Percentiles rank a stretch among this genome's conserved stretches.
phyloP scores from a whole-genome alignment of 1,284 basidiomycete genomes.

The Paramarasmius palmivorus region DNA sequence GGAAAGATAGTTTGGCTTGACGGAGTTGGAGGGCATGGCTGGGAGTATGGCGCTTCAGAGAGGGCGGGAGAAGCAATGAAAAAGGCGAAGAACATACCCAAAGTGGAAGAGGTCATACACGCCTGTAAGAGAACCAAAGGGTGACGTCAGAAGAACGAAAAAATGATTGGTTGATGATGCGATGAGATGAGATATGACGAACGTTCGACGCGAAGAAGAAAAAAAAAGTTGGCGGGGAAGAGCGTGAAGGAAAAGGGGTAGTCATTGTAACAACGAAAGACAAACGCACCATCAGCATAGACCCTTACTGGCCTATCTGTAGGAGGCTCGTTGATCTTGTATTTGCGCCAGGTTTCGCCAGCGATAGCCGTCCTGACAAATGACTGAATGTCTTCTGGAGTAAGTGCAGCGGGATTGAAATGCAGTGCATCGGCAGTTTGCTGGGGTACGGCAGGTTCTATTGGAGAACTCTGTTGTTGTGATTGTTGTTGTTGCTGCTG shows the following conservation, averaged over 20 bases:
- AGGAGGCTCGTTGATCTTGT: constrained; percentile 86
- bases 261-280: constrained; percentile 20
- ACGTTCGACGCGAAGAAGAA: background rate
- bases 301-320: constrained; percentile 81
- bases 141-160: no score
- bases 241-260: background rate
- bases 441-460: constrained; percentile 48
- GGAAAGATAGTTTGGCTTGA: constrained; percentile 93
- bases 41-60: background rate
- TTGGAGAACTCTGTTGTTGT: constrained; percentile 13
- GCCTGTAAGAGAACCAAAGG: constrained; percentile 41
- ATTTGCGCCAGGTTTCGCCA: constrained; percentile 62
- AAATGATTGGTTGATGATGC: no score
- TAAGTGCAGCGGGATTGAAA: constrained; percentile 67
- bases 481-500: background rate
- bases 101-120: constrained; percentile 97
- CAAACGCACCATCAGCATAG: constrained; percentile 83
- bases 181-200: constrained; percentile 4
- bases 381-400: constrained; percentile 70
- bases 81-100: constrained; percentile 49
- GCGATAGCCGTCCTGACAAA: constrained; percentile 70
- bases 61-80: constrained; percentile 14
- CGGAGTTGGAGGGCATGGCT: constrained; percentile 93
- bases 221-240: background rate
- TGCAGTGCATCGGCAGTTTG: constrained; percentile 33